Evolutionary conservation across 768 basidiomycete species (phyloP), one percentile per base, ranked within the genome.

Genomic region (Xerocomellus chrysenteron): DNA sequence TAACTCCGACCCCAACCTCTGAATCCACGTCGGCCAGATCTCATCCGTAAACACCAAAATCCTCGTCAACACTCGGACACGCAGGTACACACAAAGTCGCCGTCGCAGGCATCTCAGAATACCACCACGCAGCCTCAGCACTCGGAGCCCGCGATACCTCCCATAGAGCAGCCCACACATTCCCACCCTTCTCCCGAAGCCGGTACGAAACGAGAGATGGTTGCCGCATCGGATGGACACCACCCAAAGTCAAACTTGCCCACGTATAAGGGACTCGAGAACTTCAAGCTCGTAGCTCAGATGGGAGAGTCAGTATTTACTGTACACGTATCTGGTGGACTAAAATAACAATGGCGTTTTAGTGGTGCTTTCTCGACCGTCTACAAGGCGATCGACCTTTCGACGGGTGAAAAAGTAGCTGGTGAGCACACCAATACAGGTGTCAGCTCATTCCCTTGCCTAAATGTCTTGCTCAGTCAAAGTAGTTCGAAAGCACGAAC

Each of bases 301-400:
- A 94, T 94, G 92, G 93, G 92, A 78, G 92, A 94, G 92, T 94
- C 59, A 72, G 92, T 87, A 37, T 51, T 37, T 40, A 9, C 4
- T 5, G 26, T 30, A 36, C 8, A 12, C 47, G 53, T 50, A 54
- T 36, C 43, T 44, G 54, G 53, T 48, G 54, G 46, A 44, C 52
- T 46, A 36, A 37, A 55, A 53, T 57, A 47, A 71, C 65, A 42
- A 40, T 41, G 52, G 56, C 39, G 54, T 72, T 57, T 33, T 65
- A 92, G 87, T 65, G 96, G 96, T 57, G 96, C 96, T 42, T 99
- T 99, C 72, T 98, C 95, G n/a, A 93, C 97, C 68, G 96, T 99
- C 10, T 99, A 96, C 81, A 92, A 91, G 70, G 96, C 94, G 14
- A 64, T 88, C 52, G 90, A 98, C 69, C 78, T 83, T 47, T 76